Evolutionary conservation across 768 basidiomycete genomes (phyloP).

Genomic region (Pleurotus djamor): DNA sequence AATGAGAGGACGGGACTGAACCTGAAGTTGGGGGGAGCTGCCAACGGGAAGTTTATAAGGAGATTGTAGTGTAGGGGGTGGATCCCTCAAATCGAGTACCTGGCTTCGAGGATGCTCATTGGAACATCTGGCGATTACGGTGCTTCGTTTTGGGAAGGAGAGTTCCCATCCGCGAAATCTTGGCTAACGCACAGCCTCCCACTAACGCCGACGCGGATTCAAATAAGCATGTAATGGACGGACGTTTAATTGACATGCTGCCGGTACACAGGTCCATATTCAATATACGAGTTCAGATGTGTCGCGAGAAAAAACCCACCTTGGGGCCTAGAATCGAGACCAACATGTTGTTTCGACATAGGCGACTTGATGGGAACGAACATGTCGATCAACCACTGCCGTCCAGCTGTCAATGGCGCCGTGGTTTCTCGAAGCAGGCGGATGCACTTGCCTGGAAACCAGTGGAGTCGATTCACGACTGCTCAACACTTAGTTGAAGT

Average conservation of each 20-base stretch:
- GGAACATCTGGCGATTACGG: slow-evolving; percentile 1
- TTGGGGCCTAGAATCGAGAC: background rate
- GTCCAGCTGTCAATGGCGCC: background rate
- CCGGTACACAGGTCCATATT: background rate
- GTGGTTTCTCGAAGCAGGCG: background rate
- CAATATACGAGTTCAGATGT: background rate
- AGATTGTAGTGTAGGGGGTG: background rate
- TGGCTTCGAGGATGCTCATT: slow-evolving; percentile 1
- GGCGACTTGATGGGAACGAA: background rate
- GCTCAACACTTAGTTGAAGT: too few relatives aligned
- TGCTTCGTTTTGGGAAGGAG: background rate
- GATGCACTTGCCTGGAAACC: background rate
- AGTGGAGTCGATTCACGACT: too few relatives aligned
- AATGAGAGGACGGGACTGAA: background rate
- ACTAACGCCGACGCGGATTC: background rate
- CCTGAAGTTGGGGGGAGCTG: background rate
- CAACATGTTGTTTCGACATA: background rate
- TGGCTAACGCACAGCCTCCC: background rate
- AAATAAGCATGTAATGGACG: background rate
- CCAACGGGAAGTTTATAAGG: background rate
- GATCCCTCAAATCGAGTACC: background rate
- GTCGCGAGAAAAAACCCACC: background rate
- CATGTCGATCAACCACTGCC: background rate
- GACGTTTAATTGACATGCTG: background rate
- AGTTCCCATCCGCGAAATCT: background rate